Evolutionary conservation across 352 stramenopile genomes (phyloP), one percentile per base, ranked within the genome.

Genomic region (Pythium vanterpoolii): DNA sequence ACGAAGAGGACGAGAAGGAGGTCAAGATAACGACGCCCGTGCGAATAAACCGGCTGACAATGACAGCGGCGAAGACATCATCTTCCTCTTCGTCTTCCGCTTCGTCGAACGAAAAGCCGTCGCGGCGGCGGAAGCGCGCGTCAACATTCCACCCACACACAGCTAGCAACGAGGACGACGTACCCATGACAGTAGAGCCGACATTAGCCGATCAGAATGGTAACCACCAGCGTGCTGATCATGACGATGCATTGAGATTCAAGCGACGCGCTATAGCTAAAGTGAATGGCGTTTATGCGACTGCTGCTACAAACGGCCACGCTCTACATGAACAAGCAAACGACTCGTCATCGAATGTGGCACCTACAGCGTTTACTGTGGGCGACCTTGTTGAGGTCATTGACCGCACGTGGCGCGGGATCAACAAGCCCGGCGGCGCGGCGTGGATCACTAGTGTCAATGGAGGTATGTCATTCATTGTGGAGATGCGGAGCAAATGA

Each of bases 401-500:
- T 28, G 71, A 84, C 27, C 78, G 94, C 14, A 97, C 88, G 54
- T 97, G 90, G 89, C 65, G 84, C 5, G 94, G 94, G 1, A 87
- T 97, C 24, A 98, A 98, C 76, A 95, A 96, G 70, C 80, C 73
- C 11, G 93, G 94, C 19, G 94, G 94, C 11, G 76, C 90, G 1
- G 94, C 75, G 10, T 78, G 82, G 54, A 90, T 97, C 45, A 87
- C 70, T 4, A 70, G 80, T 16, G 64, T 87, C 19, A 67, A 95
- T 46, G 64, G 34, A 9, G 65, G 77, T 87, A 53, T 23, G 50
- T 45, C 4, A 19, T 2, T 16, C 13, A 24, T n/a, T 9, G 2
- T 19, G 40, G 40, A 1, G 18, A 5, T 26, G 18, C 18, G 10
- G 40, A 9, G 18, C 13, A 13, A n/a, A 9, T 21, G 40, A 1